Percentiles rank a stretch among this genome's conserved stretches.
These are phyloP conservation scores for Rhodosporidiobolus sp. DNA, from an alignment of 768 basidiomycete genomes.

Conservation along the genomic window DNA sequence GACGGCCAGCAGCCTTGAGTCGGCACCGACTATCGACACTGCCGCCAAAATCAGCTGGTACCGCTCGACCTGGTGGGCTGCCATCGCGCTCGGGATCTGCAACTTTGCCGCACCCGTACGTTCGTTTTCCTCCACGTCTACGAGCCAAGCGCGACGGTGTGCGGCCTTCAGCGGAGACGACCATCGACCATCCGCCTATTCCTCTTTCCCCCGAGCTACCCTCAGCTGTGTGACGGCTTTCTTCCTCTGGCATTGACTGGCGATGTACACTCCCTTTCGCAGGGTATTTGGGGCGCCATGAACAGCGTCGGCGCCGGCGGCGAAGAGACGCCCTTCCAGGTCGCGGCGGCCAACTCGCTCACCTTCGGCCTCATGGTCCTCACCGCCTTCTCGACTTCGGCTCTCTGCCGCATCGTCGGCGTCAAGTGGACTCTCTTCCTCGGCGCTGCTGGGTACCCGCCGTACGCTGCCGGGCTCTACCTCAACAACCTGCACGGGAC, in stretches of 20 bases:
- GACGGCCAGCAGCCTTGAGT: not conserved
- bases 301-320: conserved; percentile 28
- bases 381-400: conserved; percentile 20
- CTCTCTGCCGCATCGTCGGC: conserved; percentile 10
- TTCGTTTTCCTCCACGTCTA: too few relatives aligned
- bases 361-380: conserved; percentile 32
- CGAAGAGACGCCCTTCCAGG: not conserved
- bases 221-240: too few relatives aligned
- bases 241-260: too few relatives aligned
- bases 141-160: too few relatives aligned
- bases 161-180: too few relatives aligned
- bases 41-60: not conserved
- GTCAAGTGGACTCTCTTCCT: conserved; percentile 24
- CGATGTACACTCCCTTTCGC: too few relatives aligned
- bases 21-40: not conserved
- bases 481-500: conserved; percentile 21
- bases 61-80: conserved; percentile 18
- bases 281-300: conserved; percentile 34
- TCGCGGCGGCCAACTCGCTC: conserved; percentile 17
- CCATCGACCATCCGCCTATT: too few relatives aligned
- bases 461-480: conserved; percentile 7
- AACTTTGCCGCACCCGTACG: conserved; percentile 20
- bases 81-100: conserved; percentile 9
- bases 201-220: too few relatives aligned
- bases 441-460: conserved; percentile 12